Base-by-base conservation (phyloP, 306 rosid species). In the Hippophae tibetana region DNA sequence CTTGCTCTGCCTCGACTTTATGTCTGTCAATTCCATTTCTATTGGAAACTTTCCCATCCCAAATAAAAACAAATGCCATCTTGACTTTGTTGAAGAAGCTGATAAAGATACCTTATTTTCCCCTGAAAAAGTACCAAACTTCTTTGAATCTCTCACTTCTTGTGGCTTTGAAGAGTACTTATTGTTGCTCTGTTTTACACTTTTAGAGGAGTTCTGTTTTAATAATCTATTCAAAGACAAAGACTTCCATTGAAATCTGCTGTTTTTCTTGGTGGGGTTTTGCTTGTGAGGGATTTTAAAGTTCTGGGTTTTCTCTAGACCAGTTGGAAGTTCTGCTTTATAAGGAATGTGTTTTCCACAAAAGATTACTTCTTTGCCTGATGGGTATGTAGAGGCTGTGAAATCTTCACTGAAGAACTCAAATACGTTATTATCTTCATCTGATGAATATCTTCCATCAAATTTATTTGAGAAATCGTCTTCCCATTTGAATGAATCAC, bases 341-440 rank as follows among this genome's bases (percentile, higher is more conserved):
- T 63, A 73, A 13, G 86, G 80, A 42, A 90, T 90, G 69, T 85
- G 72, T 62, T 85, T 90, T 5, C 98, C 98, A 8, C 98, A 90
- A 47, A 90, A 90, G 72, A 90, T 73, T 42, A 90, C 76, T 56
- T 77, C 65, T 12, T 72, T 77, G 12, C 70, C 76, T 3, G 73
- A 57, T 18, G 52, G 46, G 54, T 25, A 48, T 9, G 68, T n/a
- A 0, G 95, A 43, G 44, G 82, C 63, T 1, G 74, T 55, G 70
- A 79, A 79, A 12, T 87, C 84, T 57, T 79, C 84, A 18, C 92
- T 83, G 64, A 73, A 71, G 64, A 90, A 90, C 72, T 81, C 98
- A 18, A 90, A 90, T 72, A 83, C 74, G 65, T 80, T 74, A n/a
- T 74, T 77, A 2, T 71, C 68, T 5, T 46, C 25, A 9, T 63